Percentiles rank a stretch among this genome's conserved stretches.
Evolutionary conservation across 2,329 filamentous ascomycete genomes (phyloP).

Genomic region (Clarireedia monteithiana): DNA sequence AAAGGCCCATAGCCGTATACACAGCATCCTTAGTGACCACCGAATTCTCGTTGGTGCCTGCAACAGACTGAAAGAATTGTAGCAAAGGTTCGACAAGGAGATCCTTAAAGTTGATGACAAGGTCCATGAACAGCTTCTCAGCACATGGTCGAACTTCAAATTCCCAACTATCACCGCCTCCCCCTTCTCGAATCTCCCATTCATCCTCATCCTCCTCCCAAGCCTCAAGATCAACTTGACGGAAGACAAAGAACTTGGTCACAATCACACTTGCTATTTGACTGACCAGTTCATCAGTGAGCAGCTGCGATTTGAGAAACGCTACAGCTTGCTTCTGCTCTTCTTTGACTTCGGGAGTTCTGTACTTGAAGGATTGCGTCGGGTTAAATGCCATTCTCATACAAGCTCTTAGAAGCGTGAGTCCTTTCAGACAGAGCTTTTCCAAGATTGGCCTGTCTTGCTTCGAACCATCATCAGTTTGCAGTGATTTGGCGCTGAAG

Average conservation of each 20-base stretch:
- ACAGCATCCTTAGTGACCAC: constrained; percentile 87
- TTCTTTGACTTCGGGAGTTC: constrained; percentile 63
- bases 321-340: constrained; percentile 65
- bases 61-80: constrained; percentile 72
- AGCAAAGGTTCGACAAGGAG: constrained; percentile 73
- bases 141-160: constrained; percentile 88
- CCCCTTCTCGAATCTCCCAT: constrained; percentile 88
- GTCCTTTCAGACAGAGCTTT: constrained; percentile 72
- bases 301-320: constrained; percentile 63
- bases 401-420: constrained; percentile 75
- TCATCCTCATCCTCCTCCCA: constrained; percentile 95
- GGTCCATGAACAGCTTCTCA: constrained; percentile 87
- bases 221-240: constrained; percentile 73
- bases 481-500: constrained; percentile 36
- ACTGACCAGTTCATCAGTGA: constrained; percentile 69
- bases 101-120: constrained; percentile 82
- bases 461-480: constrained; percentile 38
- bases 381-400: constrained; percentile 79
- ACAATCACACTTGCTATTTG: constrained; percentile 81
- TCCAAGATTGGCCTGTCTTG: constrained; percentile 61
- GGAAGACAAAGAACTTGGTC: constrained; percentile 81
- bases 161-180: constrained; percentile 77
- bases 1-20: constrained; percentile 85
- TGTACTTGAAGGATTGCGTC: constrained; percentile 75
- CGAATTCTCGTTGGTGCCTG: constrained; percentile 52